Percentiles rank a stretch among this genome's conserved stretches.
Conservation (phyloP, 2,329 filamentous ascomycete species). For the Chaetomiaceae sp. region DNA sequence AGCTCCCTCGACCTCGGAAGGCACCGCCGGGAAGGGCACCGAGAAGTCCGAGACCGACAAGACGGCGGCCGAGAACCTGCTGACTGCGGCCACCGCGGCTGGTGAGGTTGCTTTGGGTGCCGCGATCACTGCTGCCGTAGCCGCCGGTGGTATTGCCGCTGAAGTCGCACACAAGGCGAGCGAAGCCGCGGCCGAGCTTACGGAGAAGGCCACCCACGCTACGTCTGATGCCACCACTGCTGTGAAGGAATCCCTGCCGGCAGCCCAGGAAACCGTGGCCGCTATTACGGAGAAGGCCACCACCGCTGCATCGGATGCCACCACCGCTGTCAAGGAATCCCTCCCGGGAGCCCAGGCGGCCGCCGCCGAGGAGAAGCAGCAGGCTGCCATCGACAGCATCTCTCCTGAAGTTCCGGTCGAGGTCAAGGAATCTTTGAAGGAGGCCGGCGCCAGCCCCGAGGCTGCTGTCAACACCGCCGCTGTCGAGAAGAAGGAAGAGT, state of each 20-base stretch:
- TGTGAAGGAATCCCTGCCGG: constrained; percentile 48
- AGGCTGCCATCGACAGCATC: constrained; percentile 15
- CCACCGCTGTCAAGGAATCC: constrained; percentile 45
- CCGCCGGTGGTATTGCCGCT: constrained; percentile 32
- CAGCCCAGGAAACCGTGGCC: constrained; percentile 41
- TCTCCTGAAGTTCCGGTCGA: constrained; percentile 20
- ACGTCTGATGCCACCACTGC: constrained; percentile 38
- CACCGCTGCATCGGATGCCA: constrained; percentile 33
- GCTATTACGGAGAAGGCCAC: constrained; percentile 18
- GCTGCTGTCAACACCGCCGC: constrained; percentile 63
- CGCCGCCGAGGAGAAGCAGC: constrained; percentile 31
- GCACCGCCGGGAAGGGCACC: constrained; percentile 47
- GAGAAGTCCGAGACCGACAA: constrained; percentile 47
- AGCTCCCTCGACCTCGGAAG: constrained; percentile 53
- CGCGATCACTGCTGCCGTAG: constrained; percentile 27
- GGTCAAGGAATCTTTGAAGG: constrained; percentile 23
- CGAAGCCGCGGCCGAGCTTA: constrained; percentile 4
- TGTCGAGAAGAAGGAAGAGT: constrained; percentile 67
- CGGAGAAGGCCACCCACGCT: constrained; percentile 6
- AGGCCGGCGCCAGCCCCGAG: constrained; percentile 56
- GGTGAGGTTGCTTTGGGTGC: constrained; percentile 36
- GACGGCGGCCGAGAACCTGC: constrained; percentile 37
- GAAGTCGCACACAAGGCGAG: constrained; percentile 11
- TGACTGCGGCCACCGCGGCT: constrained; percentile 40
- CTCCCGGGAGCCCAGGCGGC: constrained; percentile 48